Percentiles rank a stretch among this genome's conserved stretches.
These are phyloP conservation scores for Monosporascus sp. DNA, from an alignment of 2,329 filamentous ascomycete genomes.

Conservation along the genomic window DNA sequence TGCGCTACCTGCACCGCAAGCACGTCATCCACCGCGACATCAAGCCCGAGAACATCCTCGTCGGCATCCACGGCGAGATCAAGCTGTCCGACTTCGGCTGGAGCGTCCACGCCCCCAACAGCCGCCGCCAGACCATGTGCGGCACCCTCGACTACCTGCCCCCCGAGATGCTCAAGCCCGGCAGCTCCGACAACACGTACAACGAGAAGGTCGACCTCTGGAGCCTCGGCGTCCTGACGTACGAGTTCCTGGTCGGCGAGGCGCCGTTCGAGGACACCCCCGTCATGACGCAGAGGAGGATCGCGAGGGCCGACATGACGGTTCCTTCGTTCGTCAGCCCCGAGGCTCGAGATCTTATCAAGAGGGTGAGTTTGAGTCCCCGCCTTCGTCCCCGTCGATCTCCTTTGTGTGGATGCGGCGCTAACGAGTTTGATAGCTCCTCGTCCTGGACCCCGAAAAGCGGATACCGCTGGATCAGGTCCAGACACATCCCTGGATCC, in stretches of 20 bases:
- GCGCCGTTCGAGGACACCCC: conserved; percentile 96
- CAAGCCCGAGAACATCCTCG: conserved; percentile 95
- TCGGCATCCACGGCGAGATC: conserved; percentile 95
- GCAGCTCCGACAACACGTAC: conserved; percentile 80
- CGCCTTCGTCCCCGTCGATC: background rate
- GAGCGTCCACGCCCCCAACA: conserved; percentile 96
- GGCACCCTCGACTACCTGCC: conserved; percentile 96
- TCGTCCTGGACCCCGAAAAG: conserved; percentile 92
- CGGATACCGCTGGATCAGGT: conserved; percentile 86
- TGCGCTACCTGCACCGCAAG: conserved; percentile 91
- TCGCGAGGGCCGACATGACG: conserved; percentile 85
- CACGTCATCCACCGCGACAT: conserved; percentile 97
- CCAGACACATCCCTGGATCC: conserved; percentile 88
- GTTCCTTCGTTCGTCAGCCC: conserved; percentile 85
- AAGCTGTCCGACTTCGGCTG: conserved; percentile 98
- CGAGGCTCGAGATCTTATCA: conserved; percentile 89
- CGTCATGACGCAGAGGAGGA: conserved; percentile 88
- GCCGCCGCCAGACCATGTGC: conserved; percentile 89
- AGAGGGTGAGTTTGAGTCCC: conserved; percentile 56
- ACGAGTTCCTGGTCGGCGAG: conserved; percentile 94
- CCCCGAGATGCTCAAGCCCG: conserved; percentile 91
- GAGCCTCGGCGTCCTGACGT: conserved; percentile 91
- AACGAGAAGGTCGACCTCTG: conserved; percentile 94
- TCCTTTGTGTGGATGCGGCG: no score
- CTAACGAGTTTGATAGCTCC: conserved; percentile 49